Percentiles rank a stretch among this genome's conserved stretches.
phyloP scores from a whole-genome alignment of 495 filamentous ascomycete species.

The Trichoderma virens region DNA sequence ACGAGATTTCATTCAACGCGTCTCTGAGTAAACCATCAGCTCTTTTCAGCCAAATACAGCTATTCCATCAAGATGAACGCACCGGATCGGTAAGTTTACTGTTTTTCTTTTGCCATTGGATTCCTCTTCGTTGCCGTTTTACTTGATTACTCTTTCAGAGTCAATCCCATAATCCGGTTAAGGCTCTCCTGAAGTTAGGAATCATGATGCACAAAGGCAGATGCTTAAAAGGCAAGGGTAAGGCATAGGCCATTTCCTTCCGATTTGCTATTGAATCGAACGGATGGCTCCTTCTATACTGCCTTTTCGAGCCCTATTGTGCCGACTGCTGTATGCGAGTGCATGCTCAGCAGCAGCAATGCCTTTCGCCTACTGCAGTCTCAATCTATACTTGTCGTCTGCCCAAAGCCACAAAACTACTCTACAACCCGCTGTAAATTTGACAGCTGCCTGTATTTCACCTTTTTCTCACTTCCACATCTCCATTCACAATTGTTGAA shows the following conservation, averaged over 20 bases:
- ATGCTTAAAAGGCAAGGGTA: background rate
- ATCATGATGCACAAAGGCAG: background rate
- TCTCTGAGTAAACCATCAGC: background rate
- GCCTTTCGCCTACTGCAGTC: background rate
- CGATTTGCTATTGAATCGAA: background rate
- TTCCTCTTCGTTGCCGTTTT: background rate
- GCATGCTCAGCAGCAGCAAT: background rate
- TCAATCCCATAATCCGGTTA: background rate
- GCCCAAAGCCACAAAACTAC: slow-evolving; percentile 9
- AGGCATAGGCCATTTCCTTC: background rate
- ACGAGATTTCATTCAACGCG: background rate
- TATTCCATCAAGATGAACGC: slow-evolving; percentile 51
- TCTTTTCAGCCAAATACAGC: background rate
- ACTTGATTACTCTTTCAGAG: background rate
- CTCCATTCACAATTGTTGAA: too few relatives aligned
- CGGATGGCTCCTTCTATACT: background rate
- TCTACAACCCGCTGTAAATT: background rate
- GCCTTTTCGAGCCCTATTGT: background rate
- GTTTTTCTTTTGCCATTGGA: slow-evolving; percentile 9
- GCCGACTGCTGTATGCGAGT: background rate
- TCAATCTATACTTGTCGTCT: background rate
- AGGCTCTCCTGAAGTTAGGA: background rate
- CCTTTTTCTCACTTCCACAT: too few relatives aligned
- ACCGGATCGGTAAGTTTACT: slow-evolving; percentile 53
- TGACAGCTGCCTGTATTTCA: too few relatives aligned